Evolutionary conservation across 129 eudicot species (phyloP).

Genomic region (Artemisia tridentata): DNA sequence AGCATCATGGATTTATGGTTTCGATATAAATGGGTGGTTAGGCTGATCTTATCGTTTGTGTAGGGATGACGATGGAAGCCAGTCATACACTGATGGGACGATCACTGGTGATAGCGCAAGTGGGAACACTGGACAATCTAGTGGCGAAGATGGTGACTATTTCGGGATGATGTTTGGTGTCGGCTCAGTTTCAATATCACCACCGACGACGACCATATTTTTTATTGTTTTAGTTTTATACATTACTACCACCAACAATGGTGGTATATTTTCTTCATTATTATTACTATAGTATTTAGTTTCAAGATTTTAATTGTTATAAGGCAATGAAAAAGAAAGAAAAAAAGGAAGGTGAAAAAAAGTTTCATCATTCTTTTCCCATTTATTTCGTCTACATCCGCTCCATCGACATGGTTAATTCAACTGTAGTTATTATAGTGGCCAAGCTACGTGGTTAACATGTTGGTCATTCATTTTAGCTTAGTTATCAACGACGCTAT

Average conservation of each 20-base stretch:
- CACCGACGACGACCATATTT: slow-evolving; percentile 29
- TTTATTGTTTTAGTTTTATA: slow-evolving; percentile 42
- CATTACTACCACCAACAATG: slow-evolving; percentile 40
- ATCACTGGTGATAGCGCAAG: slow-evolving; percentile 43
- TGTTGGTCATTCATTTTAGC: too few species aligned
- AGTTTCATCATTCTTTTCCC: slow-evolving; percentile 27
- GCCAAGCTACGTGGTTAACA: too few species aligned
- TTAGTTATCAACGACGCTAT: not conserved
- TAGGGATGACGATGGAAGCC: slow-evolving; percentile 44
- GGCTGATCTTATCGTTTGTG: slow-evolving; percentile 23
- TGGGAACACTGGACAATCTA: slow-evolving; percentile 32
- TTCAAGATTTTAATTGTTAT: slow-evolving; percentile 20
- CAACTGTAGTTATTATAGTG: not conserved
- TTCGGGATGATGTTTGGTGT: slow-evolving; percentile 63
- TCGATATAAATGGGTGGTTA: slow-evolving; percentile 7
- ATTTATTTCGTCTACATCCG: slow-evolving; percentile 6
- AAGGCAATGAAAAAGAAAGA: not conserved
- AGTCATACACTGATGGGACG: slow-evolving; percentile 43
- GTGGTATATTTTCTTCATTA: slow-evolving; percentile 29
- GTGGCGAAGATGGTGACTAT: slow-evolving; percentile 38
- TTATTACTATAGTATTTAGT: slow-evolving; percentile 32
- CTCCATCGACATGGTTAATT: slow-evolving; percentile 11
- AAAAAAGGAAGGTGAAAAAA: slow-evolving; percentile 11
- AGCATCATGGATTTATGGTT: not conserved
- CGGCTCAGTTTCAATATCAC: slow-evolving; percentile 35